Evolutionary conservation across 2,329 filamentous ascomycete genomes (phyloP), one percentile per base, ranked within the genome.

Genomic region (Aspergillus sergii): DNA sequence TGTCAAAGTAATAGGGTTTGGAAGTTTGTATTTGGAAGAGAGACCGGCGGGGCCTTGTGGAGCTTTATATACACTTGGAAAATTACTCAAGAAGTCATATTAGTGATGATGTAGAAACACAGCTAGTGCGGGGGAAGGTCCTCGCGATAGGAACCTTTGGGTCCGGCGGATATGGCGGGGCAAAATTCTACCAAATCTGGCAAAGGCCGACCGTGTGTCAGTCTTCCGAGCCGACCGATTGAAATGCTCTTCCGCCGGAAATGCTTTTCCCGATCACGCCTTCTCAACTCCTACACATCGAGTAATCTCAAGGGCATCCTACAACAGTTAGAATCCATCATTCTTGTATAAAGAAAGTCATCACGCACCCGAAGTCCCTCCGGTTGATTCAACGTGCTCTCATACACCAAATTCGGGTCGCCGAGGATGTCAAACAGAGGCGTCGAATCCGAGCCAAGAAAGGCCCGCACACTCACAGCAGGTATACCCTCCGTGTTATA

Each of bases 321-420:
- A 57, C 19, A 53, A 12, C 16, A 57, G 58, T 63, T 34, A 63
- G 30, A 1, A 55, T 28, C 53, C 11, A 9, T 23, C 39, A 39
- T 19, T 34, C 34, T 11, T 19, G 11, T 12, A 45, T 43, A 36
- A 32, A 21, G 34, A 11, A 41, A 54, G 46, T 57, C 43, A 39
- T 36, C 57, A 71, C 73, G 69, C 62, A 76, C 73, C 11, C 46
- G 46, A 34, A 65, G 45, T 9, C 73, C 73, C 59, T 75, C 71
- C 2, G 74, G 74, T 54, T 75, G 73, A 21, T 62, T 51, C 46
- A 71, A 19, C 2, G 59, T 79, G 72, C 88, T 92, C 72, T 89
- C 82, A 71, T 93, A 92, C 14, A 88, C 77, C 66, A 92, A 72
- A 64, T 85, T 83, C 2, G 89, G 89, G 70, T 91, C 88, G 1